A percentile compares a stretch with the other conserved stretches of the same genome.
phyloP scores from a whole-genome alignment of 176 grass and related monocot species.

The Carex kokanica region DNA sequence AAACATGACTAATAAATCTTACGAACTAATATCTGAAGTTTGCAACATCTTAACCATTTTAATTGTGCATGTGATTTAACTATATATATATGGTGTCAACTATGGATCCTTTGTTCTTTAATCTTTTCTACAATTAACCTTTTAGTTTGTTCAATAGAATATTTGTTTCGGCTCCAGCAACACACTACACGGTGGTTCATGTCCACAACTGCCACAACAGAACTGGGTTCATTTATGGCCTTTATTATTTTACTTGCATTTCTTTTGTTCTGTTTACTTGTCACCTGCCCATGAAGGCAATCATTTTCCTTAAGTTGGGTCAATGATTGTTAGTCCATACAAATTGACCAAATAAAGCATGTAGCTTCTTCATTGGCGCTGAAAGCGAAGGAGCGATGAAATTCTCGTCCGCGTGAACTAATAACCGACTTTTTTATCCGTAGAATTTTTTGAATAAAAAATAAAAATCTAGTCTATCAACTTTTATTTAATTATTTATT shows the following conservation, averaged over 20 bases:
- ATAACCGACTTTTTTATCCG: no score
- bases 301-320: neutral
- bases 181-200: neutral
- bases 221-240: neutral
- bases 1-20: no score
- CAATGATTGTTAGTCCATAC: conserved; percentile 5
- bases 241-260: neutral
- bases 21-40: no score
- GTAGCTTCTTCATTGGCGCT: neutral
- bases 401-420: no score
- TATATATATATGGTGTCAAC: neutral
- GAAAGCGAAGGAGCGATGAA: neutral
- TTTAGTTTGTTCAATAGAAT: neutral
- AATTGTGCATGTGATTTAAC: no score
- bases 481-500: no score
- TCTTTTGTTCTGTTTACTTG: neutral
- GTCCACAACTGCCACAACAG: neutral
- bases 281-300: neutral
- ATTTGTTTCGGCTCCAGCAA: neutral
- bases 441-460: no score
- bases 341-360: conserved; percentile 1
- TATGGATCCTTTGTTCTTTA: no score
- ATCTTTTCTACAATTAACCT: no score
- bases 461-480: no score
- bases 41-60: no score